Evolutionary conservation across 1,284 basidiomycete genomes (phyloP).

Genomic region (Chalciporus sp.): DNA sequence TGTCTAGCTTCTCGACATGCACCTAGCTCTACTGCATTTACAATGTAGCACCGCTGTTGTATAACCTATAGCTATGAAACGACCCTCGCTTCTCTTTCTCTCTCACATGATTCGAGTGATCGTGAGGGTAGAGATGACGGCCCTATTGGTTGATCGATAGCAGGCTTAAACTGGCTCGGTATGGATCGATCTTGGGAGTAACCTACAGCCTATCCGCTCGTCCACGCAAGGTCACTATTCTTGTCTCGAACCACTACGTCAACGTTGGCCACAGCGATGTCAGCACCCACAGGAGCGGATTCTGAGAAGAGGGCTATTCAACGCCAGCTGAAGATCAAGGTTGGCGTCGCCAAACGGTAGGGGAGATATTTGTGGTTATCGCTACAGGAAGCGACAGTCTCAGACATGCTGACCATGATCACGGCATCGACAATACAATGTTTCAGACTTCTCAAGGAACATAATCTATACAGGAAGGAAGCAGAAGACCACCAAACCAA

Average conservation of each 20-base stretch:
- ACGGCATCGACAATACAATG: conserved; percentile 40
- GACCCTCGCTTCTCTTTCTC: conserved; percentile 19
- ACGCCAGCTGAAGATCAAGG: conserved; percentile 82
- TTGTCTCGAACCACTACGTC: conserved; percentile 14
- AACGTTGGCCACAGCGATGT: conserved; percentile 20
- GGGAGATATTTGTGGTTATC: conserved; percentile 30
- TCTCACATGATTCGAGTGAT: background rate
- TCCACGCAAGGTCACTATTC: background rate
- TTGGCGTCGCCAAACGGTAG: conserved; percentile 73
- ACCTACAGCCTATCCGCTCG: conserved; percentile 1
- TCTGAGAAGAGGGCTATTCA: conserved; percentile 42
- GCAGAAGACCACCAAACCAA: conserved; percentile 59
- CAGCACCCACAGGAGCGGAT: conserved; percentile 11
- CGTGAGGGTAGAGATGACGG: conserved; percentile 1
- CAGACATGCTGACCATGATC: conserved; percentile 14
- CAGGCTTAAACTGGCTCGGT: background rate
- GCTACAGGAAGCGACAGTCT: background rate
- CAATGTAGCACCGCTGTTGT: conserved; percentile 33
- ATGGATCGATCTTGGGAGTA: conserved; percentile 12
- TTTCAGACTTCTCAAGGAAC: conserved; percentile 72
- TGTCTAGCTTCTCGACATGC: conserved; percentile 32
- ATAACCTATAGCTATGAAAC: conserved; percentile 35
- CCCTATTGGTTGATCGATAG: background rate
- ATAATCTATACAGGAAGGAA: conserved; percentile 70
- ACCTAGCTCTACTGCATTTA: conserved; percentile 33